Evolutionary conservation across 1,284 basidiomycete species (phyloP), one percentile per base, ranked within the genome.

Genomic region (Tilletia horrida): DNA sequence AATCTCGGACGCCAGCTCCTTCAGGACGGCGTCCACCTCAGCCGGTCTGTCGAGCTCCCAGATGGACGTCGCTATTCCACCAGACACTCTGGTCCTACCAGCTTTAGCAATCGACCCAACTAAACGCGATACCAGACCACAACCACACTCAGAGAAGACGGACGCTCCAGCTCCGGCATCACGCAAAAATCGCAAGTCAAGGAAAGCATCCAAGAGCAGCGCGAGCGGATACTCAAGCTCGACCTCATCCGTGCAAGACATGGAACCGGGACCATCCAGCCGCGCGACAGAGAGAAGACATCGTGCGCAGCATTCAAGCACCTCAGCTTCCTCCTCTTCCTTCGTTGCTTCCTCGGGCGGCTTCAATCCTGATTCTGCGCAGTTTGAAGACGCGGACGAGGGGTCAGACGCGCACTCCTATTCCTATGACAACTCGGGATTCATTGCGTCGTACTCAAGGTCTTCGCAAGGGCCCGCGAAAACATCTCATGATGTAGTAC

Each of bases 141-240:
- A 23, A 25, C 8, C 3, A n/a, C 18, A 52, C 0, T 25, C 50
- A 23, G 27, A 25, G 18, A 25, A 48, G 23, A 8, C 18, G 7
- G 47, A 48, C 7, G n/a, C 8, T 8, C 47, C 8, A 14, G 9
- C 18, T 8, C 9, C 18, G 23, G 23, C n/a, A 48, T 25, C 47
- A 48, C 47, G 47, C 47, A 48, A 48, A 48, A 48, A 16, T n/a
- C 18, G 47, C 47, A 48, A 48, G 35, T 40, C 35, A 4, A 40
- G 35, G 11, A 40, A 40, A 40, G 35, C 35, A 6, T 11, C 35
- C 35, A 40, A 40, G 11, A 40, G 35, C 11, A 40, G 35, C 35
- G 35, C 11, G 35, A 40, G 35, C 35, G 35, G 35, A 11, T 40
- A 40, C 35, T 40, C 35, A 4, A 40, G 35, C 35, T 40, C 35